Conservation (phyloP, 192 early-diverging fungal species). For the Umbelopsis sp. region DNA sequence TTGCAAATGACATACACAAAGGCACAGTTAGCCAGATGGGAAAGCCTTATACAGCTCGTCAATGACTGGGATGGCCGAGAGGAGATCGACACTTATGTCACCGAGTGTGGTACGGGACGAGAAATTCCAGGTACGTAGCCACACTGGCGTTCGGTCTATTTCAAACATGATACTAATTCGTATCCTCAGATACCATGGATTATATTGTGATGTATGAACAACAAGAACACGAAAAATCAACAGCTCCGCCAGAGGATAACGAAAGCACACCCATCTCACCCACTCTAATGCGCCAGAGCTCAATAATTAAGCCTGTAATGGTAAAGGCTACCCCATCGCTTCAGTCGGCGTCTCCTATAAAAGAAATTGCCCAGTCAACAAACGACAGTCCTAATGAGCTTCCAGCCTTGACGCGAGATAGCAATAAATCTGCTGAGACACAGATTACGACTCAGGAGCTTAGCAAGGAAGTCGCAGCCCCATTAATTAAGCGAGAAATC, state of each 20-base stretch:
- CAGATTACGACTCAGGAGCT: too few relatives aligned
- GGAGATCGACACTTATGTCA: slow-evolving; percentile 62
- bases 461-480: too few relatives aligned
- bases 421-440: too few relatives aligned
- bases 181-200: background rate
- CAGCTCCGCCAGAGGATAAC: background rate
- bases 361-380: too few relatives aligned
- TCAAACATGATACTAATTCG: too few relatives aligned
- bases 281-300: background rate
- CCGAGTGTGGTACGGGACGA: slow-evolving; percentile 59
- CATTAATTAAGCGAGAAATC: too few relatives aligned
- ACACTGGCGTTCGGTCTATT: too few relatives aligned
- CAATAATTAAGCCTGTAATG: background rate
- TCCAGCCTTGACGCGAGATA: too few relatives aligned
- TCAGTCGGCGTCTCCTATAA: too few relatives aligned
- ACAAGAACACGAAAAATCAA: background rate
- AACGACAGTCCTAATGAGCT: too few relatives aligned
- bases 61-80: slow-evolving; percentile 61
- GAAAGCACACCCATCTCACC: background rate
- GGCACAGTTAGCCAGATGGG: slow-evolving; percentile 36
- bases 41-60: slow-evolving; percentile 60
- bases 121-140: slow-evolving; percentile 35
- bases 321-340: too few relatives aligned
- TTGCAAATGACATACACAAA: slow-evolving; percentile 31
- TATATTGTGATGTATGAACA: slow-evolving; percentile 12